Conservation (phyloP, 1,284 basidiomycete species). For the Leccinum fuscescens region DNA sequence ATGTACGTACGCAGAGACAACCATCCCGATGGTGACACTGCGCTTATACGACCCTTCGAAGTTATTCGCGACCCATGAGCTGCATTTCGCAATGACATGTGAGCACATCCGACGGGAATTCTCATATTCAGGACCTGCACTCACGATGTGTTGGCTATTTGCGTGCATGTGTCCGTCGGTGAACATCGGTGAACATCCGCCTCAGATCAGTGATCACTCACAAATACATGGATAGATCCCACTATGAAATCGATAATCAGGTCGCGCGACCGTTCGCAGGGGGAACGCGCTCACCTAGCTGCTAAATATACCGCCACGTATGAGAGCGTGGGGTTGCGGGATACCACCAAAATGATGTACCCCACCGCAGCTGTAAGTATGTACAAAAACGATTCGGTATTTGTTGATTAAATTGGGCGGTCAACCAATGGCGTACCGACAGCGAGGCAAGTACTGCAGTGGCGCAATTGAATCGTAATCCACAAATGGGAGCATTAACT, state of each 20-base stretch:
- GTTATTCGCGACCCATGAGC: slow-evolving; percentile 71
- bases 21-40: slow-evolving; percentile 68
- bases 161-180: neutral
- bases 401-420: neutral
- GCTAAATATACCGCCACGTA: slow-evolving; percentile 72
- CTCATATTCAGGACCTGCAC: slow-evolving; percentile 14
- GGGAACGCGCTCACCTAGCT: slow-evolving; percentile 44
- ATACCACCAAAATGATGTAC: slow-evolving; percentile 67
- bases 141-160: slow-evolving; percentile 61
- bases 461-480: slow-evolving; percentile 1
- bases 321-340: slow-evolving; percentile 59
- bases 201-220: slow-evolving; percentile 35
- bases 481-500: neutral
- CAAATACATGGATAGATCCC: slow-evolving; percentile 72
- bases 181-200: neutral
- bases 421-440: slow-evolving; percentile 35
- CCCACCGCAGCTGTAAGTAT: slow-evolving; percentile 43
- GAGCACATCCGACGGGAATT: neutral
- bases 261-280: neutral
- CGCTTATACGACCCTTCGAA: slow-evolving; percentile 79
- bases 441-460: slow-evolving; percentile 33
- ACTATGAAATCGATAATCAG: slow-evolving; percentile 33
- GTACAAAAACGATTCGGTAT: slow-evolving; percentile 5
- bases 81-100: neutral
- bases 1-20: slow-evolving; percentile 57